These are phyloP conservation scores for Zygnema circumcarinatum DNA, from an alignment of 139 green algal genomes.

Conservation along the genomic window DNA sequence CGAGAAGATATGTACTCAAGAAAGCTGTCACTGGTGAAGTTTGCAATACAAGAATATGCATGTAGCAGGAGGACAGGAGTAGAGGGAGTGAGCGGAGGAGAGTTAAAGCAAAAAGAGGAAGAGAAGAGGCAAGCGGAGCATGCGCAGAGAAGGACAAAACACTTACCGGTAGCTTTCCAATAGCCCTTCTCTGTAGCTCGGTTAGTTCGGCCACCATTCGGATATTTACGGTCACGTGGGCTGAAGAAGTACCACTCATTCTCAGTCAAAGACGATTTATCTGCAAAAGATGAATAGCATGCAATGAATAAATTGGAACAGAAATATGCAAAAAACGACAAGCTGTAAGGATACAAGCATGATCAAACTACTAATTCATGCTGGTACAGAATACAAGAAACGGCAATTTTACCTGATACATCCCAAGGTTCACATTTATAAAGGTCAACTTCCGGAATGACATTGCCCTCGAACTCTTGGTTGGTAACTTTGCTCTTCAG, in stretches of 20 bases:
- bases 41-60: no score
- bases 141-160: no score
- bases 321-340: no score
- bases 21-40: no score
- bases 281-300: background rate
- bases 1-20: no score
- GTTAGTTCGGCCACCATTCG: constrained; percentile 31
- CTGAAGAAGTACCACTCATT: constrained; percentile 54
- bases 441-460: constrained; percentile 26
- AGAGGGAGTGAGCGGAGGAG: no score
- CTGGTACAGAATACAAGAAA: background rate
- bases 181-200: constrained; percentile 35
- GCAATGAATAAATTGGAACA: constrained; percentile 7
- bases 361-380: no score
- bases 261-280: constrained; percentile 32
- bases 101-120: no score
- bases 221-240: constrained; percentile 50
- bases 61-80: no score
- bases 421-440: constrained; percentile 42
- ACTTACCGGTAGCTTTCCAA: constrained; percentile 49
- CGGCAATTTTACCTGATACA: background rate
- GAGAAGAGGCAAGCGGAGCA: no score
- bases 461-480: background rate
- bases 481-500: constrained; percentile 30
- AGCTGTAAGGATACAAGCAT: no score